Evolutionary conservation across 805 yeast species (phyloP), one percentile per base, ranked within the genome.

Genomic region (Yamadazyma phyllophila): DNA sequence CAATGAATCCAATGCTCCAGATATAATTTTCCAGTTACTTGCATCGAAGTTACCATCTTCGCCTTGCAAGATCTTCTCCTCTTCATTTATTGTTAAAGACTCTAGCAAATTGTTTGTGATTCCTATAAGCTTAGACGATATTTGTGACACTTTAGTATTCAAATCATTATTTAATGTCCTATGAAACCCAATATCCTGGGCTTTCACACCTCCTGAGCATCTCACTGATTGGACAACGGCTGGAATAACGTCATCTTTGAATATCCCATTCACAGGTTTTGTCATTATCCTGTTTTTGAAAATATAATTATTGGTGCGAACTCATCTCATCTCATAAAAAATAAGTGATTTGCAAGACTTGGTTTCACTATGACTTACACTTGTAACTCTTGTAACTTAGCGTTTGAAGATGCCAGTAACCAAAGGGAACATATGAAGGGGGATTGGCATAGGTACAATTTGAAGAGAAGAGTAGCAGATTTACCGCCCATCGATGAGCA

Each of bases 381-480:
- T 10, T 94, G 99, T 67, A 88, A 91, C 60, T 85, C 96, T 15
- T 94, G 99, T 66, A 82, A 81, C 17, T 80, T 89, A 52, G 82
- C 83, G 38, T 94, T 94, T 60, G 80, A 83, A 36, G 74, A 83
- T 31, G 84, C 96, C n/a, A 94, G 84, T 51, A 73, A 83, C 47
- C 99, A 94, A 68, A 76, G 98, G 51, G 77, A 77, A 52, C 99
- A 94, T 63, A 94, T 94, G 99, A 89, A 88, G 62, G 83, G 96
- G 2, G 99, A 94, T 46, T 94, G 99, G 99, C 99, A 94, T 62
- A 78, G 99, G 51, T 94, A 94, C 66, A 94, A 94, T 60, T 76
- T 94, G 59, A 94, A 94, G 62, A 81, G 99, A 68, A 79, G 96
- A 57, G 96, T 94, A 27, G 96, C 97, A 1, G 69, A 67, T 48